Base-by-base conservation (phyloP, 129 eudicot genomes). In the Chrysanthemum makinoi region DNA sequence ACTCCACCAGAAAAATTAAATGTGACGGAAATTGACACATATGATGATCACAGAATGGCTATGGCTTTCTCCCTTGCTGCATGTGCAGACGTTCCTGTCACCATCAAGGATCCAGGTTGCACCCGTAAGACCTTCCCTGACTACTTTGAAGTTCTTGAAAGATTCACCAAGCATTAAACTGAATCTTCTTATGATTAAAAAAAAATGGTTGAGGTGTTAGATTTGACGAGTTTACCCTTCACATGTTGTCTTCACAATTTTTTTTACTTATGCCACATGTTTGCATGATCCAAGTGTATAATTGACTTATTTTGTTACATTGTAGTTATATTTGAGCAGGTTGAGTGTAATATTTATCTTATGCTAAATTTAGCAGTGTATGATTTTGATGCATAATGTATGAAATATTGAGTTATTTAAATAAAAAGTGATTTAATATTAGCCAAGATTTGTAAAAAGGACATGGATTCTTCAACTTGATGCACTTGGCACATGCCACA, bases 61-160 rank as follows among this genome's bases (percentile, higher is more conserved):
- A 94, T 94, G 98, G 96, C 98, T 2, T 94, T 94, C 74, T 94
- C 98, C 18, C 87, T 89, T 72, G 98, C 98, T 6, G 96, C 98
- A 59, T 94, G 98, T 48, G 82, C 96, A 12, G 98, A 89, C 12
- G 98, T 94, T 24, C 89, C 98, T 3, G 98, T 94, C 57, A 94
- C 98, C 62, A 87, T 94, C n/a, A 89, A 83, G 54, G 97, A 94
- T 66, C 97, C 98, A 2, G 87, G 95, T 24, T 94, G 96, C 88
- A 94, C 97, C 20, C 87, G 98, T 4, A 94, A 94, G 72, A 94
- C 98, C 48, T 94, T 94, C 86, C 98, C 97, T 0, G 84, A 89
- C 71, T 94, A 94, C 86, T 94, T 94, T 76, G 97, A 94, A 15
- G 98, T 89, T 59, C 96, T 94, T 48, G 83, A 82, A 52, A 82